phyloP scores from a whole-genome alignment of 371 early-diverging fungal species.

The Apophysomyces elegans region DNA sequence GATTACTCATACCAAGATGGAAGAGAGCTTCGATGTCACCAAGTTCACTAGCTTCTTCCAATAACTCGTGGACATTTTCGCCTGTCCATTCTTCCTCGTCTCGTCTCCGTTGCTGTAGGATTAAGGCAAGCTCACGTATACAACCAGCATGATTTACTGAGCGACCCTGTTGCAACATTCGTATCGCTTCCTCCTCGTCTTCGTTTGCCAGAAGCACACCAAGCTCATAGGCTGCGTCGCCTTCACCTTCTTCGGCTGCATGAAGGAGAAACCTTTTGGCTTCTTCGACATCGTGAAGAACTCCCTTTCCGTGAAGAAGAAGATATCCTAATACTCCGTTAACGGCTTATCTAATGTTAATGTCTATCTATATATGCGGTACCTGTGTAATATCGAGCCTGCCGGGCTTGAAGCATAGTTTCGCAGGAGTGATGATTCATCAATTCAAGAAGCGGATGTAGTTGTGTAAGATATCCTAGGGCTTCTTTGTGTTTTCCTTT shows the following conservation, averaged over 20 bases:
- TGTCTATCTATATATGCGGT: not conserved
- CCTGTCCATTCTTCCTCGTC: constrained; percentile 20
- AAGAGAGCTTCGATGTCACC: constrained; percentile 28
- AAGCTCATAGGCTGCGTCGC: constrained; percentile 23
- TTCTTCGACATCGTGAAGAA: not conserved
- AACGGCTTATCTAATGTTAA: not conserved
- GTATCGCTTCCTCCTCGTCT: constrained; percentile 19
- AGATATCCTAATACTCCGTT: constrained; percentile 18
- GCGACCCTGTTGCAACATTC: constrained; percentile 21
- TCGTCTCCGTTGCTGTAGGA: constrained; percentile 20
- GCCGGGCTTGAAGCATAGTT: constrained; percentile 23
- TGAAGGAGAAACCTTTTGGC: constrained; percentile 22
- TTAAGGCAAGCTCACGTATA: constrained; percentile 30
- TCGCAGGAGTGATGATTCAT: constrained; percentile 22
- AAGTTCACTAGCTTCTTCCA: constrained; percentile 23
- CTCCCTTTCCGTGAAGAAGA: constrained; percentile 15
- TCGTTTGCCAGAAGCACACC: constrained; percentile 21
- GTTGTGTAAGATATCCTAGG: constrained; percentile 14
- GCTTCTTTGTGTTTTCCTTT: constrained; percentile 13
- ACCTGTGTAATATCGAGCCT: constrained; percentile 27
- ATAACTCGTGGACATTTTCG: constrained; percentile 16
- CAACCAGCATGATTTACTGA: constrained; percentile 21
- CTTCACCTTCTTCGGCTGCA: constrained; percentile 23
- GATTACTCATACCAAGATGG: constrained; percentile 18
- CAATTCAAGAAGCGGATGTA: constrained; percentile 1